Evolutionary conservation across 345 rosid species (phyloP), one percentile per base, ranked within the genome.

Genomic region (Gossypium sturtianum): DNA sequence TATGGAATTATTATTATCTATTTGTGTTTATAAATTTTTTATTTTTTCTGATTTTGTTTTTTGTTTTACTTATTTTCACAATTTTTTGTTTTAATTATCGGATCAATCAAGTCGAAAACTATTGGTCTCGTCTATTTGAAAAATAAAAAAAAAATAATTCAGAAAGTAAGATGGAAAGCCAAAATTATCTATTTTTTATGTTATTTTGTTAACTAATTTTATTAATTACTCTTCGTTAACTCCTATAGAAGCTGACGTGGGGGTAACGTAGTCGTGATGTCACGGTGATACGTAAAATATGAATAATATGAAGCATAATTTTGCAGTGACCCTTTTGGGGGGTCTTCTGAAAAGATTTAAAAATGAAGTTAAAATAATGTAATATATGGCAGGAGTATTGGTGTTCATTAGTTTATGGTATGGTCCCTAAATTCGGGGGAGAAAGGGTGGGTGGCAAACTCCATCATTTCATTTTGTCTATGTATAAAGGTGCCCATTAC

Each of bases 381-480:
- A 74, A 70, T 34, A 74, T 2, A 29, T 27, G 15, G 17, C 5
- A 25, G 65, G 34, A 6, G 65, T 5, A 60, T 13, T 60, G 64
- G 73, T 38, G 68, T 71, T 23, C 19, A 69, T 64, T 73, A 62
- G 54, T 76, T 66, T 64, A 73, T 71, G 83, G 84, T 77, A 74
- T 72, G 85, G 85, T 78, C 77, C 85, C 87, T 47, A 27, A 76
- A 49, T 72, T 74, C 57, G 79, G 73, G 80, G 59, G 76, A 54
- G 74, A 80, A 1, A 43, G 47, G 69, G 77, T 70, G 83, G 79
- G 56, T 81, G 84, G 87, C 81, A 74, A 79, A 74, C 67, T 66
- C 65, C 84, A 91, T 91, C 91, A 88, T 89, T 84, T 88, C 85
- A 51, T 84, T 83, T 80, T 88, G 83, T 88, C 89, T 79, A 81